Evolutionary conservation across 2,329 filamentous ascomycete species (phyloP), one percentile per base, ranked within the genome.

Genomic region (Talaromyces sp.): DNA sequence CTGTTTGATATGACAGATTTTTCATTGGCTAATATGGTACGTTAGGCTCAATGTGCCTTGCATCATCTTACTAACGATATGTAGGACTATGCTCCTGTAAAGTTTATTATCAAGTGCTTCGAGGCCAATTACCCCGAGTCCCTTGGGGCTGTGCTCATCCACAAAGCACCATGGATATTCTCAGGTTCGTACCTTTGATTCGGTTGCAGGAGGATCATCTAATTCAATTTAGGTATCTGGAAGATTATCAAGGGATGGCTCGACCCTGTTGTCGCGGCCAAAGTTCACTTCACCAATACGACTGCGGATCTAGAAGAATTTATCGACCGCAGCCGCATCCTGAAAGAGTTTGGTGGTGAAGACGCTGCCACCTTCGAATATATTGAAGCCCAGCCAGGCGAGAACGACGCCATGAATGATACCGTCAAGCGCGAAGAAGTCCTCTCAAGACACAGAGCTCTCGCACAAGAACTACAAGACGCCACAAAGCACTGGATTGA

Each of bases 51-150:
- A 64, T 12, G 6, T n/a, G n/a, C 6, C 12, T 12, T 11, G 16
- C n/a, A 8, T 56, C 25, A 21, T 31, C 18, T 25, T 56, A 5
- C 16, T 63, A 40, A 46, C 28, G 12, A 11, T 62, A 23, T 12
- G 12, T 62, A 89, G 87, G 95, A 99, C 76, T 98, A 98, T 75
- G 86, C 90, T 0, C 93, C 95, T 1, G 91, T 99, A 63, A 99
- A 96, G 72, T 99, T 98, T 79, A 97, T 99, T 89, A 97, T 99
- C 77, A 96, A 96, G 77, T 96, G 93, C 76, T 99, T 99, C 73
- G 95, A 99, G 79, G 95, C 95, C 64, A 98, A 99, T 75, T 99
- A 98, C 70, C 95, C 95, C 0, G 95, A 99, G 76, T 93, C 87
- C 55, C 83, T 99, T 1, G 95, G 93, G 31, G 84, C 89, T 1